Evolutionary conservation across 2,329 filamentous ascomycete genomes (phyloP).

Genomic region (Magnaporthales sp.): DNA sequence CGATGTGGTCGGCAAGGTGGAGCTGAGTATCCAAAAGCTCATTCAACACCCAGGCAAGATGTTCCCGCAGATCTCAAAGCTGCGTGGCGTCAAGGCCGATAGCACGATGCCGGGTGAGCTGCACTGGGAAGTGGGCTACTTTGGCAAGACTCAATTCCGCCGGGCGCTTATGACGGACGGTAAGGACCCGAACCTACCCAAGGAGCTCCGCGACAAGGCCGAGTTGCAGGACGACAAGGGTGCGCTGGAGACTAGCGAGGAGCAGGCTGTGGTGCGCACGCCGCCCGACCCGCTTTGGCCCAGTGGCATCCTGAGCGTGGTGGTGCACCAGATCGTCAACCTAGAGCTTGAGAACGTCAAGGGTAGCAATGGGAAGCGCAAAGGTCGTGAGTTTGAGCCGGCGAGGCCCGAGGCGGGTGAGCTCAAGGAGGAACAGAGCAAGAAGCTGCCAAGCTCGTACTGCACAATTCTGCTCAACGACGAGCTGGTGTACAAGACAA

Average conservation of each 20-base stretch:
- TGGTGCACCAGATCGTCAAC: conserved; percentile 93
- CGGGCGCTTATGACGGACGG: conserved; percentile 79
- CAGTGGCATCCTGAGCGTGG: conserved; percentile 75
- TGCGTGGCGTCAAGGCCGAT: conserved; percentile 74
- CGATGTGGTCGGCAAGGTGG: conserved; percentile 90
- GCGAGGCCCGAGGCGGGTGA: conserved; percentile 76
- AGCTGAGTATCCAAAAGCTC: conserved; percentile 88
- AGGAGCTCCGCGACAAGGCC: conserved; percentile 62
- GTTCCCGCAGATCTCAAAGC: conserved; percentile 79
- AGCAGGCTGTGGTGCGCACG: conserved; percentile 81
- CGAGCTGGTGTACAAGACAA: conserved; percentile 82
- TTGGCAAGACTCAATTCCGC: conserved; percentile 82
- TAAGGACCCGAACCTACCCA: conserved; percentile 68
- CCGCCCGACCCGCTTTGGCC: conserved; percentile 96
- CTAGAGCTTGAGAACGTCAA: conserved; percentile 87
- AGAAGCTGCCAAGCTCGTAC: conserved; percentile 79
- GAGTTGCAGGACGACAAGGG: conserved; percentile 87
- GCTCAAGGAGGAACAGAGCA: conserved; percentile 74
- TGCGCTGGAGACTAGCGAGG: conserved; percentile 58
- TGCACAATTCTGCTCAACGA: conserved; percentile 90
- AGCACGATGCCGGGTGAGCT: conserved; percentile 88
- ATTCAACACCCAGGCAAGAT: conserved; percentile 90
- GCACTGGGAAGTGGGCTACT: conserved; percentile 94
- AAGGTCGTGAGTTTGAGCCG: conserved; percentile 81
- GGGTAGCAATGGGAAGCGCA: conserved; percentile 71